Evolutionary conservation across 2,329 filamentous ascomycete species (phyloP).

Genomic region (Microdochium trichocladiopsis): DNA sequence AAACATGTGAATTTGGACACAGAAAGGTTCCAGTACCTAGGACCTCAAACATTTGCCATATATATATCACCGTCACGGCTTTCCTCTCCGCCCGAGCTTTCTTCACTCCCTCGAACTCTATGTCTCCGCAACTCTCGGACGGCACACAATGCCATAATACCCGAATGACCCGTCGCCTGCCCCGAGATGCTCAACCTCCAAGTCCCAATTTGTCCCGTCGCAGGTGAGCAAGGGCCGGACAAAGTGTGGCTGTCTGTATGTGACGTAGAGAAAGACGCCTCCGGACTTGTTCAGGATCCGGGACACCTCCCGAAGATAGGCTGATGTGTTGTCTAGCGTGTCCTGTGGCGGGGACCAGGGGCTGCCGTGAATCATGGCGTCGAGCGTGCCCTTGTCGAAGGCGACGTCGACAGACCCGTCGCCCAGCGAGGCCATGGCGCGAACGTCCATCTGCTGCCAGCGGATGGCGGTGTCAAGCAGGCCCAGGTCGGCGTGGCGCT

Average conservation of each 20-base stretch:
- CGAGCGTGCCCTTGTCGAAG: conserved; percentile 50
- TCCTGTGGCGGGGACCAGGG: conserved; percentile 44
- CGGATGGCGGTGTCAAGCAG: conserved; percentile 24
- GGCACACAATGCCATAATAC: conserved; percentile 33
- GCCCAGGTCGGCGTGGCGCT: conserved; percentile 26
- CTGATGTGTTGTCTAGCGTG: conserved; percentile 36
- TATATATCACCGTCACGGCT: too few relatives aligned
- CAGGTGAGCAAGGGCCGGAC: conserved; percentile 37
- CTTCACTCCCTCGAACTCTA: not conserved
- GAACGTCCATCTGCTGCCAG: conserved; percentile 44
- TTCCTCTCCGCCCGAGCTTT: too few relatives aligned
- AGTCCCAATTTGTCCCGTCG: conserved; percentile 30
- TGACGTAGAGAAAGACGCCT: conserved; percentile 43
- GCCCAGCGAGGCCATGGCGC: conserved; percentile 34
- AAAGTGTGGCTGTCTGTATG: conserved; percentile 48
- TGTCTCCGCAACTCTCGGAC: not conserved
- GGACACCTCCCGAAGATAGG: conserved; percentile 42
- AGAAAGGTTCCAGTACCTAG: too few relatives aligned
- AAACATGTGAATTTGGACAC: too few relatives aligned
- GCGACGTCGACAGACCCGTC: conserved; percentile 41
- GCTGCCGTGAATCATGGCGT: conserved; percentile 48
- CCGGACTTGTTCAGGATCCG: conserved; percentile 37
- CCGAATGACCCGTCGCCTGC: conserved; percentile 33
- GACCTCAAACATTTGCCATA: too few relatives aligned
- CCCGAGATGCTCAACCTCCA: conserved; percentile 33